phyloP scores from a whole-genome alignment of 805 yeast species.

The Kuraishia piskuri region DNA sequence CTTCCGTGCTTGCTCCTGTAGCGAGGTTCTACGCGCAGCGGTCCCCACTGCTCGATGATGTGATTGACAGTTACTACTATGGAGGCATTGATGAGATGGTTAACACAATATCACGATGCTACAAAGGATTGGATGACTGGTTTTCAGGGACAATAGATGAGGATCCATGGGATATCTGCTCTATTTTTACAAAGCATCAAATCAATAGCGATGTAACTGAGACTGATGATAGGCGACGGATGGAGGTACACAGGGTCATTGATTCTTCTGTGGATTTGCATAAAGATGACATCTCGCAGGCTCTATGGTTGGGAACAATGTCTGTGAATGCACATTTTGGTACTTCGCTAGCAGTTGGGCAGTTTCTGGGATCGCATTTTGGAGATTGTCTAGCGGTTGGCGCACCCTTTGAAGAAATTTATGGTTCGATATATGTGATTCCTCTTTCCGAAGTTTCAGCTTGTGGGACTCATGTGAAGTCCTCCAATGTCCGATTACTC shows the following conservation, averaged over 20 bases:
- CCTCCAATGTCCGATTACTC: neutral
- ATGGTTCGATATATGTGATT: conserved; percentile 36
- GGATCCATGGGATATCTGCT: conserved; percentile 28
- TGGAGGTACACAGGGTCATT: neutral
- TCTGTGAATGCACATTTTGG: conserved; percentile 37
- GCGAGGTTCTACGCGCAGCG: conserved; percentile 9
- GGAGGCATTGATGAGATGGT: conserved; percentile 47
- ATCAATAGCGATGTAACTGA: neutral
- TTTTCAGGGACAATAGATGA: conserved; percentile 18
- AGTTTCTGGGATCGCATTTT: conserved; percentile 26
- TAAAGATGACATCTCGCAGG: neutral
- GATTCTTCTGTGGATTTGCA: neutral
- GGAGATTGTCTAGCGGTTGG: conserved; percentile 36
- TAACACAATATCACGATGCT: conserved; percentile 28
- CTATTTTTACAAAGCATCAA: conserved; percentile 10
- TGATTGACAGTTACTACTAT: conserved; percentile 36
- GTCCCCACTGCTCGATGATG: conserved; percentile 35
- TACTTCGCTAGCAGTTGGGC: conserved; percentile 30
- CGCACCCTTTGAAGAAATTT: conserved; percentile 35
- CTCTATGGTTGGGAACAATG: conserved; percentile 9
- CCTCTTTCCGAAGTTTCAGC: conserved; percentile 25
- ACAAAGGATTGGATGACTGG: conserved; percentile 31
- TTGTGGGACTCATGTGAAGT: neutral
- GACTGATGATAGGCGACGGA: neutral
- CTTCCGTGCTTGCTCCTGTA: neutral